Percentiles rank a stretch among this genome's conserved stretches.
Conservation (phyloP, 179 eudicot genomes). For the Spinacia oleracea region DNA sequence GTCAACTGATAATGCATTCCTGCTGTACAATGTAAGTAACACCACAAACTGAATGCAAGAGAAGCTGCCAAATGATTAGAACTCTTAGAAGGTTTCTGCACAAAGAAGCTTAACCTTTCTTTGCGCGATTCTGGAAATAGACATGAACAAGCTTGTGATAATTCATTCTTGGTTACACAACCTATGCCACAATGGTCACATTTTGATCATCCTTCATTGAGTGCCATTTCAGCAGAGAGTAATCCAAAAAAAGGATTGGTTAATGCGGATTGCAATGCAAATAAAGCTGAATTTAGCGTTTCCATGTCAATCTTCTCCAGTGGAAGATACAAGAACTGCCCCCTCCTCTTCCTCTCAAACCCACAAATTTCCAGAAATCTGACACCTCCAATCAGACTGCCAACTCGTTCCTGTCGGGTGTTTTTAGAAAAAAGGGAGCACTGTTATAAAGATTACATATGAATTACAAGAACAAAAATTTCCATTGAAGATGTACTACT, state of each 20-base stretch:
- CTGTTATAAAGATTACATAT: neutral
- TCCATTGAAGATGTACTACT: neutral
- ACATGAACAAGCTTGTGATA: neutral
- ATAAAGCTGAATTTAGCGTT: constrained; percentile 45
- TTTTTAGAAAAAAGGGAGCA: neutral
- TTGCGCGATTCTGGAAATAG: neutral
- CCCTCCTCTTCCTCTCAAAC: constrained; percentile 56
- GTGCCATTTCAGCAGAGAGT: constrained; percentile 40
- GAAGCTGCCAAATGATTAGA: neutral
- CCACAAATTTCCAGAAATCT: constrained; percentile 84
- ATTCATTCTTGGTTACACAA: neutral
- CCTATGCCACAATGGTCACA: neutral
- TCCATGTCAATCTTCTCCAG: constrained; percentile 53
- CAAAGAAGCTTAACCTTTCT: neutral
- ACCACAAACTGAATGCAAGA: neutral
- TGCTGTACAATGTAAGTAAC: neutral
- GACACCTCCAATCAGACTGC: constrained; percentile 53
- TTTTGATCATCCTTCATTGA: constrained; percentile 7
- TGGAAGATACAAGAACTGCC: constrained; percentile 55
- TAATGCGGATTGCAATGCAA: constrained; percentile 49
- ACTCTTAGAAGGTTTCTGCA: neutral
- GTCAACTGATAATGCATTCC: neutral
- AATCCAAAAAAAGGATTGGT: constrained; percentile 81
- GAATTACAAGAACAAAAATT: neutral
- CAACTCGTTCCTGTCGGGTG: constrained; percentile 61